Conservation (phyloP, 75 land plant genomes). For the Pinus albicaulis region DNA sequence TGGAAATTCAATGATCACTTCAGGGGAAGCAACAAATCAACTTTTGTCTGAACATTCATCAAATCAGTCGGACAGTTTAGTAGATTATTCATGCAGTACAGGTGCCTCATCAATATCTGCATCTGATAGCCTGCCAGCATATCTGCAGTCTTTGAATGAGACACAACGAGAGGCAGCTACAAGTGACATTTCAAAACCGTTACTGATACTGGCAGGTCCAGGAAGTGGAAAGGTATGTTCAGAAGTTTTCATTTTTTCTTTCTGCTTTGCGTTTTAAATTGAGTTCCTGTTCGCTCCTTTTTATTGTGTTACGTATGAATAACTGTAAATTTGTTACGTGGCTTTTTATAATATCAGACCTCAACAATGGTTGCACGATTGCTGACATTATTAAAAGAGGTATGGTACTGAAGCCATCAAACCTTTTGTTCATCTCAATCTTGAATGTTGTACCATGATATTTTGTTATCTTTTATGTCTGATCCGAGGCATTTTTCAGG, state of each 20-base stretch:
- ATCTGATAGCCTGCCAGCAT: conserved; percentile 40
- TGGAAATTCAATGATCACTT: not conserved
- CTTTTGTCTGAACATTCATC: not conserved
- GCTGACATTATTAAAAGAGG: conserved; percentile 78
- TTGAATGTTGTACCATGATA: not conserved
- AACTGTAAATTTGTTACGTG: not conserved
- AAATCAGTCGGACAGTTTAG: not conserved
- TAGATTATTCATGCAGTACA: not conserved
- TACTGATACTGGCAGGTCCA: conserved; percentile 95
- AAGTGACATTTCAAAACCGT: conserved; percentile 72
- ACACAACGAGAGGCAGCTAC: conserved; percentile 86
- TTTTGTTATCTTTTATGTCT: conserved; percentile 1
- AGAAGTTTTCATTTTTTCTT: not conserved
- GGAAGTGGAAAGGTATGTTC: conserved; percentile 93
- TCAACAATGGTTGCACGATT: conserved; percentile 99
- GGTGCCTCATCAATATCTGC: not conserved
- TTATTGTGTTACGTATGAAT: not conserved
- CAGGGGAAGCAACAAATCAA: not conserved
- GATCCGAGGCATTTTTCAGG: conserved; percentile 32
- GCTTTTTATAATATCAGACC: conserved; percentile 48
- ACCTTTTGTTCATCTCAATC: not conserved
- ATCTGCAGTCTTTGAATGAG: conserved; percentile 65
- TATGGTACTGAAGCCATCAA: conserved; percentile 12
- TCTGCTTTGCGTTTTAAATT: not conserved
- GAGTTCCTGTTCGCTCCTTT: conserved; percentile 1